Evolutionary conservation across 2,329 filamentous ascomycete genomes (phyloP), one percentile per base, ranked within the genome.

Genomic region (Botrytis medusae): DNA sequence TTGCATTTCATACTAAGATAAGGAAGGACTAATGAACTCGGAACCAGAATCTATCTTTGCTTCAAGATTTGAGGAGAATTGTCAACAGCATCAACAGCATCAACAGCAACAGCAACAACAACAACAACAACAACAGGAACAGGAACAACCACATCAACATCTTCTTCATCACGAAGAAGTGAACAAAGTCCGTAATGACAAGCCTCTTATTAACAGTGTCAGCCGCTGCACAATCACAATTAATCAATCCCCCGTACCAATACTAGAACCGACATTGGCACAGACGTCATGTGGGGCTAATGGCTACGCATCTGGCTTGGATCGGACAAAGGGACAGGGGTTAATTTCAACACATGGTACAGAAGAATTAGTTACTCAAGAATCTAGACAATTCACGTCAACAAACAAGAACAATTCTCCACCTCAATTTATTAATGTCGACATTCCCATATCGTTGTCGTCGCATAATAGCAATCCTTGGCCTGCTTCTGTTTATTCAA

Each of bases 271-370:
- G 18, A 63, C 61, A 63, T n/a, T 29, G n/a, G 40, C 61, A 44
- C 46, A 40, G 64, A 67, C 64, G 64, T 67, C 64, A 67, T 67
- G 64, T 67, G 64, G 64, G 46, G 64, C 46, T 37, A 20, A 29
- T 40, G 34, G 29, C 32, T 29, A 67, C 34, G 34, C 32, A 54
- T 67, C 46, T 67, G 46, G 64, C 25, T 48, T 42, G 60, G 34
- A 54, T 64, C 48, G 37, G n/a, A 68, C 62, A 72, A 67, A 72
- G 61, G 20, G 46, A 71, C 69, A 71, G 40, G 69, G 69, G 46
- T 71, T 29, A 22, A 64, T 32, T 46, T 44, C 40, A 46, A 44
- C 61, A 64, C 40, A 46, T 54, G 69, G 62, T 34, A 64, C 46
- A 72, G 48, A 59, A 67, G 70, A 34, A 59, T 57, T 51, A 40